Evolutionary conservation across 305 asterid genomes (phyloP).

Genomic region (Striga hermonthica): DNA sequence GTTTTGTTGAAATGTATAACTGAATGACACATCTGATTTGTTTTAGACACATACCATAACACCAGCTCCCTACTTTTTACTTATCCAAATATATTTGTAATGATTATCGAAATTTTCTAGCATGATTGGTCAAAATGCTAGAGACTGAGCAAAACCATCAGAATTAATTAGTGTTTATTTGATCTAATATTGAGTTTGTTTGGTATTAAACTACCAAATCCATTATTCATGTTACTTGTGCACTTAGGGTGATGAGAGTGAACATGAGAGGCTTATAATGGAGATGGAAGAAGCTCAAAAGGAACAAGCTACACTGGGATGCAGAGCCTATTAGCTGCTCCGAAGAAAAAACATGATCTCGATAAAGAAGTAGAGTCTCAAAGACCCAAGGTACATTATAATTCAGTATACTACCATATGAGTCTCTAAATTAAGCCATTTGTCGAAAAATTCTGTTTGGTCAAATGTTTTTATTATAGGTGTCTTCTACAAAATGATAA

Average conservation of each 20-base stretch:
- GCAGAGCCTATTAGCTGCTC: too few relatives aligned
- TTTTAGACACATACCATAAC: slow-evolving; percentile 11
- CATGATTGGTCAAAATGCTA: slow-evolving; percentile 1
- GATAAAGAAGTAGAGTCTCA: slow-evolving; percentile 55
- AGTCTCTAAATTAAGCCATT: slow-evolving; percentile 24
- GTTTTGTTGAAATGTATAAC: slow-evolving; percentile 24
- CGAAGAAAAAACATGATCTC: slow-evolving; percentile 53
- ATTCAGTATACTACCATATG: slow-evolving; percentile 18
- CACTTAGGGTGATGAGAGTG: too few relatives aligned
- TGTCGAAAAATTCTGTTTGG: slow-evolving; percentile 25
- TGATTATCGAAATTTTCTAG: slow-evolving; percentile 24
- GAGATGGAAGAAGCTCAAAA: too few relatives aligned
- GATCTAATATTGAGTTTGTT: too few relatives aligned
- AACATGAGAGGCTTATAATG: too few relatives aligned
- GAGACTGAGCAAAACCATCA: too few relatives aligned
- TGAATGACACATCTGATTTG: too few relatives aligned
- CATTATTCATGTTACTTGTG: too few relatives aligned
- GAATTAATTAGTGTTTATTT: too few relatives aligned
- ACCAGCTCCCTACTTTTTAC: neutral
- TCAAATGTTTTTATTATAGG: slow-evolving; percentile 42
- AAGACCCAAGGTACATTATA: slow-evolving; percentile 61
- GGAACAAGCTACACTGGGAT: too few relatives aligned
- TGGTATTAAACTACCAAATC: too few relatives aligned
- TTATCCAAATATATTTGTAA: slow-evolving; percentile 8
- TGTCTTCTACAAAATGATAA: slow-evolving; percentile 51